Base-by-base conservation (phyloP, 345 rosid species). In the Anastatica hierochuntica region DNA sequence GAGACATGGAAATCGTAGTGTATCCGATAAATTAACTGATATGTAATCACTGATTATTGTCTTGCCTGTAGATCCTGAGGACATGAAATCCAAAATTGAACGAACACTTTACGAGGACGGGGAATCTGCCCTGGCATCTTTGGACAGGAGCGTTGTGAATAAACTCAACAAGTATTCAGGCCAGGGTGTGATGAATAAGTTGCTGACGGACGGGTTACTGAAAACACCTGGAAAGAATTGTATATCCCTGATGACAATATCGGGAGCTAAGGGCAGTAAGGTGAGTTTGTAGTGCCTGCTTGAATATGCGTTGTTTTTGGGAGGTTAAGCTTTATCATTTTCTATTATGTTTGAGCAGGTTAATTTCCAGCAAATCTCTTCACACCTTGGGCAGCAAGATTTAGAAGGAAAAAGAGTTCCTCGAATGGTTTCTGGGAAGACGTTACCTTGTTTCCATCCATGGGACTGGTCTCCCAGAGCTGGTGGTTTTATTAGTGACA, bases 391-490 rank as follows among this genome's bases (percentile, higher is more conserved):
- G 47, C 96, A 88, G 76, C 98, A 92, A 79, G 98, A 92, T 56
- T 72, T 92, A 56, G 98, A 92, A 74, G 98, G 98, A 19, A 92
- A 85, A 75, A 76, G 98, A 58, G 96, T 88, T 29, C 98, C 98
- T 29, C 77, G 96, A 64, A 92, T 92, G 98, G 94, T 88, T 47
- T 92, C 98, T 58, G 98, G 98, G 63, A 92, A 92, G 83, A 92
- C 98, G 24, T 77, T 92, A 44, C 95, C 98, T 47, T 76, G 94
- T 67, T 92, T 92, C 76, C 86, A 78, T 60, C 86, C 96, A 10
- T 92, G 96, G 96, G 98, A 92, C 69, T 92, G 95, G 95, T 75
- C 84, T 57, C 83, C 98, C 42, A 81, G 98, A 45, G 94, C 98
- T 58, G 98, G 98, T 14, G 98, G 98, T 38, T 92, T 81, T 66